phyloP scores from a whole-genome alignment of 495 filamentous ascomycete genomes.

The Annulohypoxylon stygium region DNA sequence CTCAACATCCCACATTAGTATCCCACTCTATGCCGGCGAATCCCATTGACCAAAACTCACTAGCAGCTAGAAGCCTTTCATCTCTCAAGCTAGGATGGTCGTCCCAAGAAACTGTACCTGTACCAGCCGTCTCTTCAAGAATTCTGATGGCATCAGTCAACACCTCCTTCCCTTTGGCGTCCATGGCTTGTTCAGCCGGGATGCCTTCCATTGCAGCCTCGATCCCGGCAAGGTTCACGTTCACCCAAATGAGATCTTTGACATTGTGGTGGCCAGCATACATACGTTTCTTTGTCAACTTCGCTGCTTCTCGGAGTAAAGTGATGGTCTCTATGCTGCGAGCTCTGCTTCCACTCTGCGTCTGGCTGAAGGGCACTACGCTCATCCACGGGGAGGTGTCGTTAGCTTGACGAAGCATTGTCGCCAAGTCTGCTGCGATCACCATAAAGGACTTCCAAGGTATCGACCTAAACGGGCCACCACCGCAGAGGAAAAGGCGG shows the following conservation, averaged over 20 bases:
- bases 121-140: conserved; percentile 13
- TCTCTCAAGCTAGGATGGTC: background rate
- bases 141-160: conserved; percentile 12
- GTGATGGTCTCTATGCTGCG: conserved; percentile 60
- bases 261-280: conserved; percentile 67
- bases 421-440: conserved; percentile 62
- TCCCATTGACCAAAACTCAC: conserved; percentile 32
- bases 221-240: conserved; percentile 60
- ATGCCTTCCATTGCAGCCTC: conserved; percentile 47
- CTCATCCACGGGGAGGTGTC: conserved; percentile 26
- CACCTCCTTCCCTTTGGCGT: conserved; percentile 14
- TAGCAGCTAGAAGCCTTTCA: conserved; percentile 12
- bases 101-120: conserved; percentile 1
- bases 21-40: conserved; percentile 33
- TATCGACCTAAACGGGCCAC: conserved; percentile 60
- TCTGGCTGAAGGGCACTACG: conserved; percentile 57
- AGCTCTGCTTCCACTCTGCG: conserved; percentile 61
- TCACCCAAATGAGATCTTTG: conserved; percentile 64
- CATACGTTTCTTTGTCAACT: conserved; percentile 59
- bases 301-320: conserved; percentile 60
- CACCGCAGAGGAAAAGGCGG: conserved; percentile 58
- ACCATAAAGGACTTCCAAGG: conserved; percentile 59
- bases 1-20: conserved; percentile 3
- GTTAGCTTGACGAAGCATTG: conserved; percentile 21
- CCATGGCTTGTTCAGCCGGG: conserved; percentile 22